Conservation (phyloP, 2,329 filamentous ascomycete genomes). For the Alternaria brassicicola region DNA sequence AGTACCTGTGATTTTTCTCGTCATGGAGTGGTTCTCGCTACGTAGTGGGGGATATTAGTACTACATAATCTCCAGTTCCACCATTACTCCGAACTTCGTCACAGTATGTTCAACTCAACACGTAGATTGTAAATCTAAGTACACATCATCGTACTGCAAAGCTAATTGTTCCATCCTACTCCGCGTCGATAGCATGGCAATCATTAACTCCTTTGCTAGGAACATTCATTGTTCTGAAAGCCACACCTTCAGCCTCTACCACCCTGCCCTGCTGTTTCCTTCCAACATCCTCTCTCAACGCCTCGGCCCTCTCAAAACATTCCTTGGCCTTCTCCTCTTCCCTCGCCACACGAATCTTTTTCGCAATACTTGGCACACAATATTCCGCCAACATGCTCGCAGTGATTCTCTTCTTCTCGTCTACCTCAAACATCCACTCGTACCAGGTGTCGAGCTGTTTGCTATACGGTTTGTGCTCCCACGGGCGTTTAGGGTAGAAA, state of each 20-base stretch:
- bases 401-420: constrained; percentile 2
- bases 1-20: no score
- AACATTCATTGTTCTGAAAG: neutral
- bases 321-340: neutral
- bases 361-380: constrained; percentile 2
- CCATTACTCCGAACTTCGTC: no score
- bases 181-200: neutral
- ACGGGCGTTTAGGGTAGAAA: neutral
- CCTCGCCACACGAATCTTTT: neutral
- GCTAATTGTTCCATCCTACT: neutral
- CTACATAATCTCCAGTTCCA: neutral
- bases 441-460: constrained; percentile 22
- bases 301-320: neutral
- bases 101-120: neutral
- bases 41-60: no score
- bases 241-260: neutral
- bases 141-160: neutral
- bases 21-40: no score
- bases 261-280: neutral
- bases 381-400: neutral
- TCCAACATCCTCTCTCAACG: neutral
- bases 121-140: neutral
- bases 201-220: neutral
- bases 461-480: constrained; percentile 15
- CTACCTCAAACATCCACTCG: constrained; percentile 3